phyloP scores from a whole-genome alignment of 1,284 basidiomycete species.

The Athelia psychrophila region DNA sequence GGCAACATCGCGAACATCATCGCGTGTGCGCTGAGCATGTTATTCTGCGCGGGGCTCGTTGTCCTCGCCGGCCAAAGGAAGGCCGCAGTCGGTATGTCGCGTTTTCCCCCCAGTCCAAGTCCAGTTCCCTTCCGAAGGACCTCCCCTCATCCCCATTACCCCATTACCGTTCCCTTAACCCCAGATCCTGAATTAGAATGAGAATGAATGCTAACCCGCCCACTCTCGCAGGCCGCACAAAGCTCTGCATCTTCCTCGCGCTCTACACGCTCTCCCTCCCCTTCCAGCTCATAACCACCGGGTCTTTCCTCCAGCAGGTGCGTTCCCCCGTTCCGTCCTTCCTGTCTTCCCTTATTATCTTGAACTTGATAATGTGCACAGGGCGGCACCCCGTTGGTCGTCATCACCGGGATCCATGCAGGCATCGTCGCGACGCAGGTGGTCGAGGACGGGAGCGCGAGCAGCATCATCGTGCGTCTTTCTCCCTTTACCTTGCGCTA shows the following conservation, averaged over 20 bases:
- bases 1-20: constrained; percentile 77
- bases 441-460: constrained; percentile 79
- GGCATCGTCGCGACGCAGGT: constrained; percentile 77
- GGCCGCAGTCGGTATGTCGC: constrained; percentile 27
- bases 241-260: constrained; percentile 62
- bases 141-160: too few relatives aligned
- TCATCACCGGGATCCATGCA: constrained; percentile 73
- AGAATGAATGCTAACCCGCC: neutral
- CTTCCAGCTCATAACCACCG: constrained; percentile 77
- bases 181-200: too few relatives aligned
- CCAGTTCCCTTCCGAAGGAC: too few relatives aligned
- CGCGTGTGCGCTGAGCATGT: constrained; percentile 57
- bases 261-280: constrained; percentile 71
- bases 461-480: constrained; percentile 60
- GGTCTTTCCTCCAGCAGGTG: constrained; percentile 73
- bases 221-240: constrained; percentile 58
- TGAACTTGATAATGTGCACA: too few relatives aligned
- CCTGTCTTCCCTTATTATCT: too few relatives aligned
- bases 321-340: too few relatives aligned
- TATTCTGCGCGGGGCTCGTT: constrained; percentile 49
- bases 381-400: constrained; percentile 62
- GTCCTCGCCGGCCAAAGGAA: constrained; percentile 39
- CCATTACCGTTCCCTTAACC: too few relatives aligned
- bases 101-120: neutral
- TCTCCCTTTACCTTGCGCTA: neutral